These are phyloP conservation scores for Atkinsonella texensis DNA, from an alignment of 2,329 filamentous ascomycete species.

Conservation along the genomic window DNA sequence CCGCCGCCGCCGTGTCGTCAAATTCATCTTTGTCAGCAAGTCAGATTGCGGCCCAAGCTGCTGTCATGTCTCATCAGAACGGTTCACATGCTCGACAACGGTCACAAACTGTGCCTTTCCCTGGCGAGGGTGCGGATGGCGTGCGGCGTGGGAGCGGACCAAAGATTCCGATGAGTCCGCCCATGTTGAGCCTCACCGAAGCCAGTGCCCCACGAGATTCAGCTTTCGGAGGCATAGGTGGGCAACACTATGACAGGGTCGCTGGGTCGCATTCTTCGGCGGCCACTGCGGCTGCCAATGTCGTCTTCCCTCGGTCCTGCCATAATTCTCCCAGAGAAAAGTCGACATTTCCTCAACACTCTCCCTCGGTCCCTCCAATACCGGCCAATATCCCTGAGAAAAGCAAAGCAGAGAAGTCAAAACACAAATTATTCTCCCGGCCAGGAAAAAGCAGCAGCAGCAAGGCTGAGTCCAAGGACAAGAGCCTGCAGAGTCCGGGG, in stretches of 20 bases:
- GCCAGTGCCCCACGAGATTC: constrained; percentile 49
- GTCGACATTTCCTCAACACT: constrained; percentile 20
- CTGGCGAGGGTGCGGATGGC: constrained; percentile 31
- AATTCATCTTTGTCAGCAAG: constrained; percentile 42
- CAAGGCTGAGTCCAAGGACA: constrained; percentile 54
- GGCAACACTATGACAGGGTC: constrained; percentile 47
- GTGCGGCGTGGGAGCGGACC: constrained; percentile 32
- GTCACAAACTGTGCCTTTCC: constrained; percentile 60
- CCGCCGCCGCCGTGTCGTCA: constrained; percentile 15
- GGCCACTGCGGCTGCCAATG: constrained; percentile 53
- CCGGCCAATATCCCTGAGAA: constrained; percentile 40
- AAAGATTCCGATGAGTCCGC: constrained; percentile 45
- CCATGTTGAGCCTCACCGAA: constrained; percentile 51
- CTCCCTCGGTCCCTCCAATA: constrained; percentile 26
- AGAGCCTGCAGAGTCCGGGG: constrained; percentile 59
- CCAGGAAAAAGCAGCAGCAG: constrained; percentile 59
- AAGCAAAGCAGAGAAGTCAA: constrained; percentile 50
- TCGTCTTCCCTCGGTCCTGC: constrained; percentile 57
- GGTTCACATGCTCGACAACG: constrained; percentile 47
- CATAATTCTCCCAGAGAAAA: constrained; percentile 37
- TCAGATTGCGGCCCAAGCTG: constrained; percentile 69
- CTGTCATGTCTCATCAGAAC: constrained; percentile 53
- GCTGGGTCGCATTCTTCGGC: constrained; percentile 50
- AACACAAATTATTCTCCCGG: constrained; percentile 71
- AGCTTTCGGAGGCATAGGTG: constrained; percentile 34